A percentile compares a stretch with the other conserved stretches of the same genome.
Evolutionary conservation across 495 filamentous ascomycete species (phyloP).

Genomic region (Neurospora sp.): DNA sequence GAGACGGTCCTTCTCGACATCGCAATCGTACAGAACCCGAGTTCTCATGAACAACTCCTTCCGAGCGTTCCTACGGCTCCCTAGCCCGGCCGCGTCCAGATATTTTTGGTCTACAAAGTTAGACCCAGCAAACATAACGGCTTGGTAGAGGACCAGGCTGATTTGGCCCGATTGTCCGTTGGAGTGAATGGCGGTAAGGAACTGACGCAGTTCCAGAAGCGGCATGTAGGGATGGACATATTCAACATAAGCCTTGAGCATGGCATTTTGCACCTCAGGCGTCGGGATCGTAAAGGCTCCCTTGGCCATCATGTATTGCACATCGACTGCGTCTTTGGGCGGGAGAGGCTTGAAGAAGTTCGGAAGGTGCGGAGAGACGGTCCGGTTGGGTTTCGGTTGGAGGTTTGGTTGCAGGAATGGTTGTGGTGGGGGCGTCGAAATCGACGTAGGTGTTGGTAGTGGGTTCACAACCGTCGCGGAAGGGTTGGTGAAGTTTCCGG

Average conservation of each 20-base stretch:
- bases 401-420: not conserved
- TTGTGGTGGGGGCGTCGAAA: not conserved
- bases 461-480: constrained; percentile 11
- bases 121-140: constrained; percentile 71
- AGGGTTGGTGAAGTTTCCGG: constrained; percentile 9
- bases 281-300: constrained; percentile 65
- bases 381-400: constrained; percentile 11
- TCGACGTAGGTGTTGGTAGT: not conserved
- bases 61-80: constrained; percentile 60
- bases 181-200: constrained; percentile 53
- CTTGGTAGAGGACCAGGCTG: constrained; percentile 72
- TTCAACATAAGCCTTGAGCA: constrained; percentile 66
- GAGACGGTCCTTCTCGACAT: constrained; percentile 74
- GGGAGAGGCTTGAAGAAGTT: constrained; percentile 66
- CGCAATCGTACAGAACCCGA: constrained; percentile 77
- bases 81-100: constrained; percentile 59
- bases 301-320: constrained; percentile 63
- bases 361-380: constrained; percentile 37
- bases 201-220: constrained; percentile 66
- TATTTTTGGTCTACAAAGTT: constrained; percentile 66
- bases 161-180: constrained; percentile 57
- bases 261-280: constrained; percentile 55
- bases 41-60: constrained; percentile 72
- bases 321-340: constrained; percentile 54
- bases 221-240: constrained; percentile 88